These are phyloP conservation scores for Suhomyces chickasaworum DNA, from an alignment of 1,139 yeast species.

Conservation along the genomic window DNA sequence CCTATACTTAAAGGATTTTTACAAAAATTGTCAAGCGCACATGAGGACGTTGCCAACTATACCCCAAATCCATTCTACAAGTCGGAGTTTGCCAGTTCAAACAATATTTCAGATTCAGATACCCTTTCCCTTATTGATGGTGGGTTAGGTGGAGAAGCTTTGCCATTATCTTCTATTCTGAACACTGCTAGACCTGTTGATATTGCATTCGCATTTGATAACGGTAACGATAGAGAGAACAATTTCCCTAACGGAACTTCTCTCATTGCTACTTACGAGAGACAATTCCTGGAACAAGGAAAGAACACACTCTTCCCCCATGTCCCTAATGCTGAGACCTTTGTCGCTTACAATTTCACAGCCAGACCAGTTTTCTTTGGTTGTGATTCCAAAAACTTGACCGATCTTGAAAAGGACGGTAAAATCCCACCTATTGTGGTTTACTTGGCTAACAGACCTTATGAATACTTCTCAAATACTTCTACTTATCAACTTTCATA, in stretches of 20 bases:
- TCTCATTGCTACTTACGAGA: slow-evolving; percentile 53
- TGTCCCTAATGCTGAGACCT: slow-evolving; percentile 76
- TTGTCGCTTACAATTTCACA: slow-evolving; percentile 53
- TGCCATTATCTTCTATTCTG: slow-evolving; percentile 40
- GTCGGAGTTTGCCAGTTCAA: slow-evolving; percentile 40
- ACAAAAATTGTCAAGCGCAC: slow-evolving; percentile 41
- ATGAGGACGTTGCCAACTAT: slow-evolving; percentile 43
- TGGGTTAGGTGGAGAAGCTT: slow-evolving; percentile 42
- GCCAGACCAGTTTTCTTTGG: slow-evolving; percentile 82
- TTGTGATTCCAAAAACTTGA: slow-evolving; percentile 70
- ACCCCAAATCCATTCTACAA: slow-evolving; percentile 54
- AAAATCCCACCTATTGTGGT: slow-evolving; percentile 70
- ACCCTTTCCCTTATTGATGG: slow-evolving; percentile 46
- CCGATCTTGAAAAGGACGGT: slow-evolving; percentile 37
- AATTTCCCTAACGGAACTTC: slow-evolving; percentile 48
- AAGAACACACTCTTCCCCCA: slow-evolving; percentile 75
- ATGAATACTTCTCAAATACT: slow-evolving; percentile 65
- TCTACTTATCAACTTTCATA: slow-evolving; percentile 73
- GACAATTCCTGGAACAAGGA: slow-evolving; percentile 68
- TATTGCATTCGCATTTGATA: slow-evolving; percentile 41
- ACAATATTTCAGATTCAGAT: slow-evolving; percentile 31
- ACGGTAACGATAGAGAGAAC: slow-evolving; percentile 40
- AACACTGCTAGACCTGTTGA: slow-evolving; percentile 41
- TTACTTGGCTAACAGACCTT: slow-evolving; percentile 78
- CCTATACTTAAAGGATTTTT: slow-evolving; percentile 49